phyloP scores from a whole-genome alignment of 768 basidiomycete genomes.

The Kockovaella imperatae region DNA sequence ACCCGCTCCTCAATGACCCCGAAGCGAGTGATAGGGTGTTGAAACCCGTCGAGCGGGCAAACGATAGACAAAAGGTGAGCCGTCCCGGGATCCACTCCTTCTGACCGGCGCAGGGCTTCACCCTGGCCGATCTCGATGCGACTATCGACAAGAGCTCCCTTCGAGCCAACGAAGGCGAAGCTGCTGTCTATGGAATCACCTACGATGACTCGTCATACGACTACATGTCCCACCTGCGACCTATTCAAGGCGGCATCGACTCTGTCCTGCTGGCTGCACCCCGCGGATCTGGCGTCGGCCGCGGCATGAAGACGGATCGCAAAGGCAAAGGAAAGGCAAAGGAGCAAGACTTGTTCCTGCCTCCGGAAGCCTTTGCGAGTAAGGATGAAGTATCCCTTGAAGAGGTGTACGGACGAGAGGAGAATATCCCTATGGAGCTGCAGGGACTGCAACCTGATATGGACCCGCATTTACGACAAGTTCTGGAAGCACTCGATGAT shows the following conservation, averaged over 20 bases:
- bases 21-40: conserved; percentile 84
- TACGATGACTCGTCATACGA: conserved; percentile 95
- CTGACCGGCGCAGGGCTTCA: conserved; percentile 53
- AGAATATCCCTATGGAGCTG: conserved; percentile 71
- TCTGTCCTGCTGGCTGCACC: conserved; percentile 30
- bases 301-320: conserved; percentile 39
- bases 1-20: conserved; percentile 89
- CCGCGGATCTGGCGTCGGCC: conserved; percentile 25
- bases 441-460: conserved; percentile 89
- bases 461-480: conserved; percentile 90
- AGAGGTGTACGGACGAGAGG: conserved; percentile 51
- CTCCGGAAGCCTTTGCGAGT: conserved; percentile 48
- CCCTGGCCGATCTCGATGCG: conserved; percentile 68
- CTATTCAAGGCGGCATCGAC: conserved; percentile 60
- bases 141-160: conserved; percentile 48
- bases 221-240: conserved; percentile 92
- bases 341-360: conserved; percentile 43
- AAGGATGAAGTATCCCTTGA: conserved; percentile 57
- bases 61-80: conserved; percentile 50
- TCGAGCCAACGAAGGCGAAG: conserved; percentile 69
- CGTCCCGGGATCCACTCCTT: background rate
- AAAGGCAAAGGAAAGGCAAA: conserved; percentile 48
- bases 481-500: conserved; percentile 87
- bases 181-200: conserved; percentile 78
- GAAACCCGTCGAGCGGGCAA: conserved; percentile 67